Evolutionary conservation across 2,329 filamentous ascomycete species (phyloP), one percentile per base, ranked within the genome.

Genomic region (Colletotrichum salicis): DNA sequence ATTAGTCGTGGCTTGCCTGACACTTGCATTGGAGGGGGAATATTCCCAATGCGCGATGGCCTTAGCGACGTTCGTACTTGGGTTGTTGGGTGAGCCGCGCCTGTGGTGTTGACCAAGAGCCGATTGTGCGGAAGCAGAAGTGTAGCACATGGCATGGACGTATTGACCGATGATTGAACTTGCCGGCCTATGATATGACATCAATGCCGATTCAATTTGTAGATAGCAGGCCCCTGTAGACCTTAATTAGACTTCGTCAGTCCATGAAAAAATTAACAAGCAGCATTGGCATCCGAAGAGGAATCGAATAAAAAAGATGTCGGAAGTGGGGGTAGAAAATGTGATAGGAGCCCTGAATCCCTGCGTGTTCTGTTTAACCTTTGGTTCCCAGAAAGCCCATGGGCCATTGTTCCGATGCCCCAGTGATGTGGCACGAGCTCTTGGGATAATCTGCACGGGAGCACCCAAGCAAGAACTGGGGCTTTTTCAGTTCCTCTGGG

Each of bases 381-480:
- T 35, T 45, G 29, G 35, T 51, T 60, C 41, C 6, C 59, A 51
- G 58, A 63, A 52, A 68, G 65, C 69, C 65, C 64, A 68, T 41
- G 62, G 69, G 64, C 65, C 58, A 51, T 59, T 51, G 48, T 64
- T 45, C n/a, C 48, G 12, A 19, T 48, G 65, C 65, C 69, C 65
- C 69, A 37, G 65, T 48, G 27, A 33, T 52, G 59, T 71, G 69
- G 69, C 69, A 58, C 69, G 59, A 69, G 69, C 69, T 71, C n/a
- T 54, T 55, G 54, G 24, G 65, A 64, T 37, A 59, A 71, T 71
- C 69, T 69, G 69, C 69, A 69, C 59, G 69, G 69, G 59, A 71
- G 54, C 33, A 64, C 57, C 64, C 57, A 71, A 67, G 58, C 54
- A 63, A 48, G 57, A 68, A 65, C 58, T 68, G 69, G 64, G 64